Evolutionary conservation across 306 rosid genomes (phyloP), one percentile per base, ranked within the genome.

Genomic region (Pueraria montana): DNA sequence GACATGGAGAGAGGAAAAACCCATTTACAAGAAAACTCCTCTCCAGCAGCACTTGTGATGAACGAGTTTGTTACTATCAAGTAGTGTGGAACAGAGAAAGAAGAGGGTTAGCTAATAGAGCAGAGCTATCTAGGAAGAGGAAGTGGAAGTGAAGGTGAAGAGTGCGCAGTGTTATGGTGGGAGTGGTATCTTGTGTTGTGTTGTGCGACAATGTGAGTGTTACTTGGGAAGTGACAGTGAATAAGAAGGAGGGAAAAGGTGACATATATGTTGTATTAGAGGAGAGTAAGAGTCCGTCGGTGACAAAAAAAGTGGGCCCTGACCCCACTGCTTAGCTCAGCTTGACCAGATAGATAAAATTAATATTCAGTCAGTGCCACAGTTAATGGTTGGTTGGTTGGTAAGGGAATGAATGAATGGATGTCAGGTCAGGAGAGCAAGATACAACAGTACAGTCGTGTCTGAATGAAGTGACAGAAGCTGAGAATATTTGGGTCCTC

Each of bases 401-500:
- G 0, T 20, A 34, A 16, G 4, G 69, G 68, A 78, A 79, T 2
- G 5, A 77, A 77, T 2, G 7, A n/a, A n/a, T n/a, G n/a, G n/a
- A n/a, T n/a, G n/a, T n/a, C n/a, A n/a, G n/a, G n/a, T n/a, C n/a
- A n/a, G n/a, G n/a, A n/a, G n/a, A n/a, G n/a, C n/a, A n/a, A n/a
- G n/a, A n/a, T n/a, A n/a, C n/a, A n/a, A n/a, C n/a, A n/a, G n/a
- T n/a, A n/a, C 46, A 72, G 70, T 65, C 48, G 38, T 53, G 80
- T 74, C 72, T 83, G 94, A 91, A 82, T 81, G 94, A 91, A 82
- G 74, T 87, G 97, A 93, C 91, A 86, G 89, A 80, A 78, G 88
- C 72, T 56, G 73, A 75, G 83, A 96, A 96, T 96, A 92, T 96
- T 96, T 96, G 91, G 97, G 94, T 88, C 87, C 79, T 86, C 96